These are phyloP conservation scores for Linnemannia zychae DNA, from an alignment of 192 early-diverging fungal species.

Conservation along the genomic window DNA sequence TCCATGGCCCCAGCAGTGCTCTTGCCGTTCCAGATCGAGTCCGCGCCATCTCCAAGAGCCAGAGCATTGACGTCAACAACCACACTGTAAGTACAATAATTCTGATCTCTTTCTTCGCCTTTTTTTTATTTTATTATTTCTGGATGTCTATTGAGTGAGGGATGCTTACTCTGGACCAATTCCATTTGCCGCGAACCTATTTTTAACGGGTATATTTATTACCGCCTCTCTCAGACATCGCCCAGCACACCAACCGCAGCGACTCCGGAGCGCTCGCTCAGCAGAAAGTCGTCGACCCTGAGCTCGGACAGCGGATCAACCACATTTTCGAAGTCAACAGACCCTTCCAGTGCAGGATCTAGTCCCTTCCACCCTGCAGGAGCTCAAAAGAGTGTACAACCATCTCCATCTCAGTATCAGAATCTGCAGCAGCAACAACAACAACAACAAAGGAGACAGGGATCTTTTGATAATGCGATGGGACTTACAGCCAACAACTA, in stretches of 20 bases:
- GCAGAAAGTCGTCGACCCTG: constrained; percentile 50
- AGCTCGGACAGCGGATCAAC: constrained; percentile 57
- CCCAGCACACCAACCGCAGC: constrained; percentile 7
- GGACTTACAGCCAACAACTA: background rate
- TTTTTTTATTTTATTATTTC: background rate
- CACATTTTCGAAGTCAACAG: constrained; percentile 41
- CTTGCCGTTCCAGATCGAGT: constrained; percentile 19
- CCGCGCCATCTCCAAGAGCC: constrained; percentile 20
- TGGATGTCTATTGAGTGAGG: background rate
- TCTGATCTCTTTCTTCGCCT: background rate
- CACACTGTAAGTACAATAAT: background rate
- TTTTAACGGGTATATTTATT: constrained; percentile 6
- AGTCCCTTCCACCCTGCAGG: constrained; percentile 36
- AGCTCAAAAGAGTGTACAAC: constrained; percentile 18
- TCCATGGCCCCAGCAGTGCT: background rate
- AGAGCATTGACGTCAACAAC: constrained; percentile 29
- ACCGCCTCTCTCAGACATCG: background rate
- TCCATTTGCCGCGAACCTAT: background rate
- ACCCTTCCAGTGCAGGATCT: constrained; percentile 31
- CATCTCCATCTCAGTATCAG: constrained; percentile 14
- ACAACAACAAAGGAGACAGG: constrained; percentile 2
- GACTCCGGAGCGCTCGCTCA: constrained; percentile 32
- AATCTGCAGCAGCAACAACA: background rate
- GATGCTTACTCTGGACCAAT: background rate
- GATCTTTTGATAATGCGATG: constrained; percentile 26